Base-by-base conservation (phyloP, 1,284 basidiomycete genomes). In the Tremellales sp. region DNA sequence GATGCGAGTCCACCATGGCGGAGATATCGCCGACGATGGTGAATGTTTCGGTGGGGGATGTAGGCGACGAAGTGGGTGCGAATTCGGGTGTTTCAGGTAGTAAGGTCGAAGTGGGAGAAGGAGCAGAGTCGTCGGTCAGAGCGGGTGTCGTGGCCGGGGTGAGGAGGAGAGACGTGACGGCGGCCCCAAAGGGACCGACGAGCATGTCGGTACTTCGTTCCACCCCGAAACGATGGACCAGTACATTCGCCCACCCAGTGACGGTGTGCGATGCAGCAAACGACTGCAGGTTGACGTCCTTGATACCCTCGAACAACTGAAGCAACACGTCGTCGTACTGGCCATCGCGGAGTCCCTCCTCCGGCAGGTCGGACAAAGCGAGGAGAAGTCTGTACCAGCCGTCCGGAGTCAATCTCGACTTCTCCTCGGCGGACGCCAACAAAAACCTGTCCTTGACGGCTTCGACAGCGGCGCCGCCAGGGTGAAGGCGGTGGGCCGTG, bases 291-390 rank as follows among this genome's bases (percentile, higher is more conserved):
- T 41, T 34, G 12, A 67, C 61, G 13, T 65, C 57, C 27, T 73
- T 60, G 36, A 79, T 65, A 37, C 70, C 63, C 10, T 64, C 61
- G 44, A 77, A 80, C 1, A 85, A 52, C 45, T 75, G 67, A 59
- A 85, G 83, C 33, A 84, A 70, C 1, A 51, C 55, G 2, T 47
- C 40, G 47, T 63, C 61, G 37, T 43, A 50, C 4, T 60, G 59
- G 13, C 58, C 61, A 5, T 53, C 48, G 26, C 54, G 43, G 19
- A 59, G 24, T 19, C n/a, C n/a, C n/a, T n/a, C n/a, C n/a, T n/a
- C n/a, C n/a, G n/a, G n/a, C n/a, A n/a, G n/a, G n/a, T n/a, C n/a
- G n/a, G n/a, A n/a, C n/a, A 53, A 39, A 8, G 39, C 25, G 34
- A 52, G 50, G 37, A 51, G 12, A 16, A 58, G 50, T 12, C 53